phyloP scores from a whole-genome alignment of 495 filamentous ascomycete species.

The Penicillium canescens region DNA sequence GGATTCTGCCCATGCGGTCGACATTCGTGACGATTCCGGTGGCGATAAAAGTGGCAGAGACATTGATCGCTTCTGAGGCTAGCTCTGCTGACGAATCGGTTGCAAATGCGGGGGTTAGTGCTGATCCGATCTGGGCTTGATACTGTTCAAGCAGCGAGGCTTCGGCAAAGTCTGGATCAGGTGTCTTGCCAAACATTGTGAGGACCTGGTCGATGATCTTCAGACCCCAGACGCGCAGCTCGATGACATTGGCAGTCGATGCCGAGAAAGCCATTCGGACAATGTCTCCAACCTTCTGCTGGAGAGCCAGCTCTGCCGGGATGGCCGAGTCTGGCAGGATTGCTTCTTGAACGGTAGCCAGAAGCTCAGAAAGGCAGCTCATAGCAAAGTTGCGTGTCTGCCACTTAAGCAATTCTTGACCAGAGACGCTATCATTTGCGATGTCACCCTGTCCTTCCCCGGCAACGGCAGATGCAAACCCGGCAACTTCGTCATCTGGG shows the following conservation, averaged over 20 bases:
- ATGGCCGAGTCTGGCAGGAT: conserved; percentile 68
- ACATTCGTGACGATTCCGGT: conserved; percentile 97
- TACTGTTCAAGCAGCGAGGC: conserved; percentile 96
- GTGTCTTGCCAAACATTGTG: conserved; percentile 93
- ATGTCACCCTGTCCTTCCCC: conserved; percentile 63
- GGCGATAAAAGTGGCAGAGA: conserved; percentile 95
- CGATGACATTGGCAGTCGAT: conserved; percentile 88
- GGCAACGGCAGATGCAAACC: conserved; percentile 76
- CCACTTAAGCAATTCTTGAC: conserved; percentile 90
- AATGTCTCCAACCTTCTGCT: conserved; percentile 87
- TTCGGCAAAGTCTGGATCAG: conserved; percentile 95
- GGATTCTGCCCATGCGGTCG: conserved; percentile 94
- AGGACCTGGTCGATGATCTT: conserved; percentile 92
- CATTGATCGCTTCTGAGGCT: conserved; percentile 91
- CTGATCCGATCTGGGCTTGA: conserved; percentile 96
- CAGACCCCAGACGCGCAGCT: conserved; percentile 83
- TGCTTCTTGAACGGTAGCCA: conserved; percentile 72
- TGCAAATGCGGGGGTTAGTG: conserved; percentile 93
- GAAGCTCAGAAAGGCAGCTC: conserved; percentile 83
- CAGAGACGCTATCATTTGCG: conserved; percentile 56
- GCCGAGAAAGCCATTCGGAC: conserved; percentile 97
- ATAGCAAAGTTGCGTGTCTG: conserved; percentile 95
- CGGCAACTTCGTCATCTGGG: conserved; percentile 94
- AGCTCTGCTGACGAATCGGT: conserved; percentile 94
- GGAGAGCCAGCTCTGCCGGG: conserved; percentile 69